These are phyloP conservation scores for Zopfochytrium polystomum DNA, from an alignment of 371 early-diverging fungal genomes.

Conservation along the genomic window DNA sequence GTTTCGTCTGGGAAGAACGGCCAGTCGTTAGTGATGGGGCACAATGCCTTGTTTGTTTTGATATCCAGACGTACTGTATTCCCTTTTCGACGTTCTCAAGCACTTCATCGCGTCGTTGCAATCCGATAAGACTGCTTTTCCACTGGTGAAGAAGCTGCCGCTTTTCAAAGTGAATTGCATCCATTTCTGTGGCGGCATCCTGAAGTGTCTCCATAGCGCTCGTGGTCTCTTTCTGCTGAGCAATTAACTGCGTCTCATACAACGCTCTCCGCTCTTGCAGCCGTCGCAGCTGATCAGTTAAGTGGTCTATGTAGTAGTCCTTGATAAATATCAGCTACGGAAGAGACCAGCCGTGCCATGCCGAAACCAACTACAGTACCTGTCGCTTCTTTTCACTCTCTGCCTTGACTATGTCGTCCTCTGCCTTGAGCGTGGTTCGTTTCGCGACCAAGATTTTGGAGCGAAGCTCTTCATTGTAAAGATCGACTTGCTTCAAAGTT, in stretches of 20 bases:
- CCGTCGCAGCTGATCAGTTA: slow-evolving; percentile 47
- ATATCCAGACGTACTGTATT: slow-evolving; percentile 33
- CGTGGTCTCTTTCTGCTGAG: slow-evolving; percentile 53
- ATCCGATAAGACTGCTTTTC: slow-evolving; percentile 52
- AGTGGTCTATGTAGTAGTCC: slow-evolving; percentile 55
- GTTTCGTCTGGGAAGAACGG: slow-evolving; percentile 28
- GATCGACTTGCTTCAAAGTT: slow-evolving; percentile 51
- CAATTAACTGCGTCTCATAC: slow-evolving; percentile 49
- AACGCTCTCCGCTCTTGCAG: slow-evolving; percentile 50
- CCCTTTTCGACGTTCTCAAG: slow-evolving; percentile 43
- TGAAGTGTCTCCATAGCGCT: slow-evolving; percentile 53
- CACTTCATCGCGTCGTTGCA: slow-evolving; percentile 51
- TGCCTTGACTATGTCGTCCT: slow-evolving; percentile 52
- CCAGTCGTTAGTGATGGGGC: background rate
- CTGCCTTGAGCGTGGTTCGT: slow-evolving; percentile 55
- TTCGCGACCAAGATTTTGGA: slow-evolving; percentile 50
- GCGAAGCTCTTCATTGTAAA: slow-evolving; percentile 54
- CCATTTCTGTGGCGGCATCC: slow-evolving; percentile 56
- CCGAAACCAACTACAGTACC: too few species aligned
- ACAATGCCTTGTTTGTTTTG: background rate
- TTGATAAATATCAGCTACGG: slow-evolving; percentile 11
- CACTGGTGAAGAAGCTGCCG: slow-evolving; percentile 57
- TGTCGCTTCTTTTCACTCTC: slow-evolving; percentile 58
- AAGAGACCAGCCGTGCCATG: background rate
- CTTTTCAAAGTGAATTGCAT: slow-evolving; percentile 59